Base-by-base conservation (phyloP, 2,329 filamentous ascomycete species). In the Alternaria incomplexa region DNA sequence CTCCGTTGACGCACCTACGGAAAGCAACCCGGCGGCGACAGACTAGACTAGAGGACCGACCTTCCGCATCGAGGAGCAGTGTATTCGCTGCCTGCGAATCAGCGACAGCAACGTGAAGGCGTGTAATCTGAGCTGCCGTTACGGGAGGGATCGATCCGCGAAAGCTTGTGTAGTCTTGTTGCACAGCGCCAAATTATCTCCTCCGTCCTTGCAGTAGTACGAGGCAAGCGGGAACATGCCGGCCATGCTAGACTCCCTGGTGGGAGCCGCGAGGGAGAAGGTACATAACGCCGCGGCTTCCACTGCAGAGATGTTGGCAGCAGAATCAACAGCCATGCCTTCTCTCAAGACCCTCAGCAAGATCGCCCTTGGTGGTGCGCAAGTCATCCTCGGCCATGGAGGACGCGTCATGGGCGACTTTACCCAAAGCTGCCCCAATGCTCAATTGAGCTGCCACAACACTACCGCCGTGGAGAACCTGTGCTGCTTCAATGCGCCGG, bases 401-500 rank as follows among this genome's bases (percentile, higher is more conserved):
- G 56, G 52, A 15, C 56, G 56, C 20, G 77, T 77, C 11, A 66
- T 74, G 70, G 77, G 46, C 64, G 70, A 17, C 56, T 75, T 45
- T 48, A 66, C 62, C 63, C 73, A 43, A 40, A 63, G 40, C 7
- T 81, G 79, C 60, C 66, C 77, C 11, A 79, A 81, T 64, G 78
- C 79, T 8, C 82, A 84, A 64, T 74, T 90, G 56, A 90, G 88
- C 70, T 93, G 90, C 73, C 86, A 89, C 61, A 89, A 89, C 73
- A 86, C 85, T 6, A 88, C 88, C 4, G 79, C 80, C 8, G 85
- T 87, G n/a, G 77, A 84, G 54, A 84, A 93, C 72, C 86, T 89
- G 7, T 93, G 91, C 82, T 93, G 91, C 80, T 91, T 93, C 82
- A 91, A 91, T 73, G 84, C 87, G 22, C 91, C 91, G 0, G 88